phyloP scores from a whole-genome alignment of 805 yeast genomes.

The Candida takata region DNA sequence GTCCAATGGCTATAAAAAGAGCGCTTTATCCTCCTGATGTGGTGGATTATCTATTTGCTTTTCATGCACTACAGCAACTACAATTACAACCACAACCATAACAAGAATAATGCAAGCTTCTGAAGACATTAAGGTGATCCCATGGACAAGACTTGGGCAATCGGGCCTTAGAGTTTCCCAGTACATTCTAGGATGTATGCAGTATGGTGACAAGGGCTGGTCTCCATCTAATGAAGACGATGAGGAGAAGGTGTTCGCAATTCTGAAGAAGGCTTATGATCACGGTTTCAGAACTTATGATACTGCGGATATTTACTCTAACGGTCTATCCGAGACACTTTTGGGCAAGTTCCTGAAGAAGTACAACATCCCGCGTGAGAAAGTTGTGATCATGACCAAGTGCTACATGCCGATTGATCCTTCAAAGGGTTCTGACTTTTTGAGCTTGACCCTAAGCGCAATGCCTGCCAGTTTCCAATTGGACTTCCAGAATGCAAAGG shows the following conservation, averaged over 20 bases:
- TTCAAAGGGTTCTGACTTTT: constrained; percentile 1
- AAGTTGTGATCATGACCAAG: constrained; percentile 49
- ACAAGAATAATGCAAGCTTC: no score
- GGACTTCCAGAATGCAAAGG: constrained; percentile 26
- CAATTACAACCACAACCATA: no score
- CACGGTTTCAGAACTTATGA: constrained; percentile 42
- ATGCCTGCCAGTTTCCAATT: background rate
- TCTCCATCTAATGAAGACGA: constrained; percentile 40
- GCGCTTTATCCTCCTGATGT: no score
- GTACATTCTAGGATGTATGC: constrained; percentile 49
- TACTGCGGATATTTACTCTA: constrained; percentile 44
- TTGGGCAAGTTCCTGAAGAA: constrained; percentile 48
- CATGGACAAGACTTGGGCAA: constrained; percentile 28
- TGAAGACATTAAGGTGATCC: no score
- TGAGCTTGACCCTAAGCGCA: constrained; percentile 7
- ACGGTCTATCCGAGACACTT: constrained; percentile 40
- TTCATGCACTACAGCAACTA: no score
- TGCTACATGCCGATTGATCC: constrained; percentile 14
- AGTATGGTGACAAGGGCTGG: constrained; percentile 39
- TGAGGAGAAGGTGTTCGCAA: constrained; percentile 37
- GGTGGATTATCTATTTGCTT: no score
- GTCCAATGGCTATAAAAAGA: no score
- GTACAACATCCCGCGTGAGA: constrained; percentile 45
- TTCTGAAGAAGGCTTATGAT: constrained; percentile 42
- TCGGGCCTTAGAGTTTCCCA: constrained; percentile 45